Base-by-base conservation (phyloP, 441 rosid species). In the Eruca vesicaria region DNA sequence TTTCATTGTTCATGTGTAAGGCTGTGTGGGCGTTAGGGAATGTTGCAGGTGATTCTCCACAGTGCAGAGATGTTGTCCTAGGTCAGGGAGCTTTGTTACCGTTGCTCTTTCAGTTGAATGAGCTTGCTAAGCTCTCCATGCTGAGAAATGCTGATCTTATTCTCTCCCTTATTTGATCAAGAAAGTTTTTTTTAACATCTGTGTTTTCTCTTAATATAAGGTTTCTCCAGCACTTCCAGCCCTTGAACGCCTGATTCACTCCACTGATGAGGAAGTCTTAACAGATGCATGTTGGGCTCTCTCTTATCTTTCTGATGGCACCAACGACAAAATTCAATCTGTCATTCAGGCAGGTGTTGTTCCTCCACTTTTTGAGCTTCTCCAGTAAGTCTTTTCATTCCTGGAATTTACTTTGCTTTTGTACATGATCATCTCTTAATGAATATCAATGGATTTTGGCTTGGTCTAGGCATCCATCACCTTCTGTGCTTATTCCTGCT, bases 231-330 rank as follows among this genome's bases (percentile, higher is more conserved):
- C 89, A 16, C 86, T 88, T 68, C 90, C 93, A 9, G 84, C 89
- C 2, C 88, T 86, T 32, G 88, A 80, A 64, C 90, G 84, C 16
- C 89, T 88, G 63, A 77, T 88, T 60, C 85, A 85, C 79, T 86
- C 89, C 2, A 85, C 70, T 69, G 92, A 88, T 67, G 93, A 88
- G 69, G 90, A 88, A 83, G 90, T 88, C 64, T 75, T 88, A 73
- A 86, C 90, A 0, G 93, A 88, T 75, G 86, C 90, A 52, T 88
- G 93, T 74, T 88, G 93, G 93, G 89, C 90, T 5, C 87, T 88
- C 28, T 88, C 90, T 7, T 88, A 86, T 73, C 86, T 88, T 36
- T 88, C 93, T 50, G 90, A 86, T 79, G 93, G 93, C 52, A 85
- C 89, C 23, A 88, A 88, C 79, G 90, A 88, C 82, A 88, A 86